Evolutionary conservation across 116 monocot species (phyloP).

Genomic region (Iris pallida): DNA sequence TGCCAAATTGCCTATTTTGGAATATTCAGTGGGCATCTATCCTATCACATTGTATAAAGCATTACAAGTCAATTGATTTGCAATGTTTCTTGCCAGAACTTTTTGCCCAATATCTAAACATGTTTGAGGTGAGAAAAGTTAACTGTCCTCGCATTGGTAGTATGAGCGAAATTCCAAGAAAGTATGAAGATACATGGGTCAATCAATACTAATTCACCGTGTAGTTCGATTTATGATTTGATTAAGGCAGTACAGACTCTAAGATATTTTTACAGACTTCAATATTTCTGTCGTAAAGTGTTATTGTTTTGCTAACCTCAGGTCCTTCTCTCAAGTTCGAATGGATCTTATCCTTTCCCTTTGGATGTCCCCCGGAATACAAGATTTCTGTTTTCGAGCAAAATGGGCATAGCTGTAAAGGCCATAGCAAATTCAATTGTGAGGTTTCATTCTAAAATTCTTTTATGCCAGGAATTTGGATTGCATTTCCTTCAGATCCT

Average conservation of each 20-base stretch:
- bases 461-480: background rate
- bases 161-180: background rate
- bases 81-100: slow-evolving; percentile 65
- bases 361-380: slow-evolving; percentile 73
- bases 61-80: slow-evolving; percentile 76
- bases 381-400: slow-evolving; percentile 83
- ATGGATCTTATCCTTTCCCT: slow-evolving; percentile 72
- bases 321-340: slow-evolving; percentile 81
- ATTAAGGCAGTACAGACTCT: too few relatives aligned
- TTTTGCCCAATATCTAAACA: slow-evolving; percentile 75
- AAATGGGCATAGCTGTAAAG: slow-evolving; percentile 59
- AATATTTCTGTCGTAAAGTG: background rate
- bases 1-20: slow-evolving; percentile 98
- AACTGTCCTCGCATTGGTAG: background rate
- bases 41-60: slow-evolving; percentile 74
- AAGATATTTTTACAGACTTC: too few relatives aligned
- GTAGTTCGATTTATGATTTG: background rate
- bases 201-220: background rate
- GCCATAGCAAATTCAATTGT: slow-evolving; percentile 90
- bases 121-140: slow-evolving; percentile 79
- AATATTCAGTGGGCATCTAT: slow-evolving; percentile 85
- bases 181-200: background rate
- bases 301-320: slow-evolving; percentile 17
- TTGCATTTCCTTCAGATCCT: background rate
- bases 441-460: slow-evolving; percentile 29